Evolutionary conservation across 2,329 filamentous ascomycete species (phyloP).

Genomic region (Fusarium stilboides): DNA sequence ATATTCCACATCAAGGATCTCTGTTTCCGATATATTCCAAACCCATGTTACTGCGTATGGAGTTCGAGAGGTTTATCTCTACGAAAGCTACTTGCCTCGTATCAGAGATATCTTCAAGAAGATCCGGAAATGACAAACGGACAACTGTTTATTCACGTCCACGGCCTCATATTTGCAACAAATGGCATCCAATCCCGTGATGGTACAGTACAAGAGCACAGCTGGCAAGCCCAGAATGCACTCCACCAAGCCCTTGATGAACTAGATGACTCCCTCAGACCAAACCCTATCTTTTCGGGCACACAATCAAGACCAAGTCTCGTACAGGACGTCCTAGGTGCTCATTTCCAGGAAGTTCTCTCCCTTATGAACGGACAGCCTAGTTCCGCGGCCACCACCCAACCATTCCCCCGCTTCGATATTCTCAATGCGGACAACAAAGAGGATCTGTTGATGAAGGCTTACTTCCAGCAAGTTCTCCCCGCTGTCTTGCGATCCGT

Average conservation of each 20-base stretch:
- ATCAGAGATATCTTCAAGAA: not conserved
- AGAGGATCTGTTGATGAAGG: constrained; percentile 8
- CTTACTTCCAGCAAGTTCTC: constrained; percentile 13
- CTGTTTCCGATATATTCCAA: constrained; percentile 31
- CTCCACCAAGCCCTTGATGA: constrained; percentile 14
- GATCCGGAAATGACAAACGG: not conserved
- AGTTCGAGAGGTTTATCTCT: constrained; percentile 1
- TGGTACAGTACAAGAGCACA: not conserved
- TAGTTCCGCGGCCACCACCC: not conserved
- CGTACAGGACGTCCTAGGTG: not conserved
- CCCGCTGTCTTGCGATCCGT: not conserved
- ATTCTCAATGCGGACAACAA: not conserved
- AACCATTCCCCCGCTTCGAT: not conserved
- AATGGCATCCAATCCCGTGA: not conserved
- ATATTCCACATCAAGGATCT: constrained; percentile 28
- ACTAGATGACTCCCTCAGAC: not conserved
- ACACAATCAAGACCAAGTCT: accelerated
- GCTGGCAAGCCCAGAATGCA: constrained; percentile 18
- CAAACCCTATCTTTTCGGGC: accelerated
- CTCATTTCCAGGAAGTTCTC: constrained; percentile 23
- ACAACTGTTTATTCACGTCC: not conserved
- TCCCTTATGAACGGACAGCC: constrained; percentile 14
- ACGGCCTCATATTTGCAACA: not conserved
- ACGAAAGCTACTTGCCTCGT: not conserved
- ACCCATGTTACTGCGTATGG: constrained; percentile 29